Evolutionary conservation across 2,329 filamentous ascomycete genomes (phyloP), one percentile per base, ranked within the genome.

Genomic region (Microsporum canis): DNA sequence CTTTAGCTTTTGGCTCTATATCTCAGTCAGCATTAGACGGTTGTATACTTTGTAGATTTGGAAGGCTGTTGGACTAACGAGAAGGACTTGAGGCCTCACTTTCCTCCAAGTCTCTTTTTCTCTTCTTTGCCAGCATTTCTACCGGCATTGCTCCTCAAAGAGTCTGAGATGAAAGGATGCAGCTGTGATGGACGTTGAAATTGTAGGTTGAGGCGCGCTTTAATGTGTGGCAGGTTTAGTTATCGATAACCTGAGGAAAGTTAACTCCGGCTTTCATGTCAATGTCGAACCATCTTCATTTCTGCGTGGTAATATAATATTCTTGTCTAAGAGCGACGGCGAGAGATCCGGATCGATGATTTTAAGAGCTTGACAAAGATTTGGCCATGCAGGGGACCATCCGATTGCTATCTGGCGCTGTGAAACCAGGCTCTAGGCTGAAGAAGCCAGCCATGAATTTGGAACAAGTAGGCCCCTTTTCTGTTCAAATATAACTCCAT

Each of bases 371-470:
- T 31, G 27, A 51, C 27, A 5, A 14, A 51, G 23, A 12, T n/a
- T 17, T 38, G 51, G 51, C 51, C 51, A 55, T 57, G 36, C 55
- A 57, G 10, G 36, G 39, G 36, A 43, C 55, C 36, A 43, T 29
- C 17, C 55, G 55, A 31, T 14, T 31, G 64, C 5, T 64, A 59
- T 36, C 62, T 71, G 3, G 70, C 12, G 60, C 73, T 34, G 65
- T 70, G n/a, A 67, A 68, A 60, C 63, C 63, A 43, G 65, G 66
- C 60, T 72, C 73, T 27, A 73, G 67, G 62, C 66, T 73, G 58
- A 71, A 65, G 60, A 74, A 73, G 63, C 72, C 73, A 8, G 63
- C 72, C 10, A 58, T 75, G 60, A 70, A 72, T 60, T 65, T 76
- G 45, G 73, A 76, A 57, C 73, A 76, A 69, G 73, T 76, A 53